Evolutionary conservation across 140 eudicot species (phyloP).

Genomic region (Anethum foeniculum): DNA sequence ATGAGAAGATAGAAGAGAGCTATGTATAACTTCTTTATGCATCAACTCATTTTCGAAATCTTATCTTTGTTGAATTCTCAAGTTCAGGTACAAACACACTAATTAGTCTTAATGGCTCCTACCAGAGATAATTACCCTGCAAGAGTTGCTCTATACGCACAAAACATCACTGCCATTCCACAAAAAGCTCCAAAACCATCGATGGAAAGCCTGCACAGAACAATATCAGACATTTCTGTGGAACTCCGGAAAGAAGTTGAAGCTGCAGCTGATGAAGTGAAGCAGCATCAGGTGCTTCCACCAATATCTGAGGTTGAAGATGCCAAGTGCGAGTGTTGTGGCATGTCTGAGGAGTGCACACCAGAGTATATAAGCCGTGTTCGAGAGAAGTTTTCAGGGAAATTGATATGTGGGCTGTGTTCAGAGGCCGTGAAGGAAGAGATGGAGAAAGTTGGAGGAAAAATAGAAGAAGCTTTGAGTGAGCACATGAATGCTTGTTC

Average conservation of each 20-base stretch:
- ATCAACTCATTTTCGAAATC: neutral
- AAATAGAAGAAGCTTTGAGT: conserved; percentile 58
- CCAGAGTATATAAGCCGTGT: conserved; percentile 59
- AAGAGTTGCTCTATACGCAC: conserved; percentile 24
- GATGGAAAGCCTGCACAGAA: conserved; percentile 61
- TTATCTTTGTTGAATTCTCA: neutral
- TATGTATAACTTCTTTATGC: neutral
- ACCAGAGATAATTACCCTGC: conserved; percentile 31
- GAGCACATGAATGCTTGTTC: conserved; percentile 72
- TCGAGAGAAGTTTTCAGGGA: conserved; percentile 53
- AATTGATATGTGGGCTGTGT: conserved; percentile 83
- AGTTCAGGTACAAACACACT: neutral
- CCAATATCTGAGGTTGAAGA: conserved; percentile 20
- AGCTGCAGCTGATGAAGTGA: conserved; percentile 18
- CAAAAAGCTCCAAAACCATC: conserved; percentile 56
- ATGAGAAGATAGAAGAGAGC: neutral
- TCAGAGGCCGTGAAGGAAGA: conserved; percentile 91
- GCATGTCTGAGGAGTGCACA: conserved; percentile 75
- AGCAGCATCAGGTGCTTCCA: conserved; percentile 23
- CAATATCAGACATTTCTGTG: conserved; percentile 77
- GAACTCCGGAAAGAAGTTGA: conserved; percentile 56
- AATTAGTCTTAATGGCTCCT: conserved; percentile 43
- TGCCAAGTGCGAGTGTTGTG: conserved; percentile 2
- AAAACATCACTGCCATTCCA: conserved; percentile 12
- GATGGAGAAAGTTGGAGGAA: conserved; percentile 83